A percentile compares a stretch with the other conserved stretches of the same genome.
These are phyloP conservation scores for Tricholoma sp. DNA, from an alignment of 768 basidiomycete species.

Conservation along the genomic window DNA sequence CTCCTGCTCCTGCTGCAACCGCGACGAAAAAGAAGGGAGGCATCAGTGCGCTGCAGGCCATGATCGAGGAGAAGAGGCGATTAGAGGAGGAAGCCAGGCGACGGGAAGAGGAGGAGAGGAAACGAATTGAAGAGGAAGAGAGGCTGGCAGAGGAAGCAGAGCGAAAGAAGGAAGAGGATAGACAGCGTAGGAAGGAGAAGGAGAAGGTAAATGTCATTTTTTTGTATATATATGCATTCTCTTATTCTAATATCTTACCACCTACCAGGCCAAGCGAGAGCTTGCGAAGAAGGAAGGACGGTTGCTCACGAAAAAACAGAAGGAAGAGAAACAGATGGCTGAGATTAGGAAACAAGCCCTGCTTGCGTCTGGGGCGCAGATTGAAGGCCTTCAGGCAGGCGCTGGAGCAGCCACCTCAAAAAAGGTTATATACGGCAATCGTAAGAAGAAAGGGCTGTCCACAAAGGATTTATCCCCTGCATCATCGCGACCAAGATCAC, in stretches of 20 bases:
- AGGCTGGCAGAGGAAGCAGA: slow-evolving; percentile 72
- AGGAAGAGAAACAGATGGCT: slow-evolving; percentile 85
- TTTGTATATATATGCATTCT: background rate
- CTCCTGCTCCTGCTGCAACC: slow-evolving; percentile 35
- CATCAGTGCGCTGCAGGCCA: slow-evolving; percentile 78
- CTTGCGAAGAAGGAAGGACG: slow-evolving; percentile 91
- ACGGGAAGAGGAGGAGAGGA: slow-evolving; percentile 72
- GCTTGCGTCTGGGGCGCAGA: slow-evolving; percentile 81
- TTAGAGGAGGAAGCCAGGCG: slow-evolving; percentile 79
- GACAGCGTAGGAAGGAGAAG: slow-evolving; percentile 79
- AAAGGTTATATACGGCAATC: slow-evolving; percentile 78
- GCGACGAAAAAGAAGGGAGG: slow-evolving; percentile 69
- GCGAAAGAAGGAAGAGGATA: slow-evolving; percentile 74
- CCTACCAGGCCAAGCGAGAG: slow-evolving; percentile 78
- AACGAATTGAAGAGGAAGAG: slow-evolving; percentile 88
- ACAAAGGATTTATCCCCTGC: slow-evolving; percentile 51
- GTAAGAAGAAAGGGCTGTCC: slow-evolving; percentile 68
- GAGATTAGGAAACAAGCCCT: slow-evolving; percentile 90
- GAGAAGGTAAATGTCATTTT: slow-evolving; percentile 56
- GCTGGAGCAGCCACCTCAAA: slow-evolving; percentile 43
- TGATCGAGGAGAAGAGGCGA: slow-evolving; percentile 90
- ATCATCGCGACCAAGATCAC: slow-evolving; percentile 50
- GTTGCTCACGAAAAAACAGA: slow-evolving; percentile 95
- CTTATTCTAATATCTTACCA: slow-evolving; percentile 3
- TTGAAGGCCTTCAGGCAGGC: slow-evolving; percentile 76